Conservation (phyloP, 176 grass and related monocot genomes). For the Carex kokanica region DNA sequence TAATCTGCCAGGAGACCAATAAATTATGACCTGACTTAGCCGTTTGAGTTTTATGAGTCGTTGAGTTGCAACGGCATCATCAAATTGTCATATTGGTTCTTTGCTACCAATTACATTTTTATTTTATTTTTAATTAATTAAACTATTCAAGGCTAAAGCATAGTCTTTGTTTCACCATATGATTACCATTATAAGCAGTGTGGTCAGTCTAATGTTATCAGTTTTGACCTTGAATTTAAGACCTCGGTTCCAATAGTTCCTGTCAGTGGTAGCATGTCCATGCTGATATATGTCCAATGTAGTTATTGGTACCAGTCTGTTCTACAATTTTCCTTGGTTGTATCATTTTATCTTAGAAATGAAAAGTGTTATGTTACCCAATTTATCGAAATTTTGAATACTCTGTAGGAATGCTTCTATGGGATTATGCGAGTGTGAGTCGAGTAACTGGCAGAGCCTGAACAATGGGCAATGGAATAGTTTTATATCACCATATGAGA, state of each 20-base stretch:
- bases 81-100: neutral
- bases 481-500: slow-evolving; percentile 60
- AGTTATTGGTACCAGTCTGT: neutral
- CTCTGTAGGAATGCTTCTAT: slow-evolving; percentile 62
- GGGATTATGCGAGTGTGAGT: slow-evolving; percentile 61
- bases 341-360: neutral
- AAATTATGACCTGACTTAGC: neutral
- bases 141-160: neutral
- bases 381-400: slow-evolving; percentile 1
- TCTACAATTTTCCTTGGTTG: neutral
- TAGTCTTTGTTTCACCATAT: neutral
- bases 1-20: neutral
- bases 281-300: neutral
- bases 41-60: neutral
- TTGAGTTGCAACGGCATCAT: neutral
- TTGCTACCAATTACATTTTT: neutral
- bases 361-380: neutral
- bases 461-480: slow-evolving; percentile 61
- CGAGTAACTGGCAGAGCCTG: slow-evolving; percentile 60
- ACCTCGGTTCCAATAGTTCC: neutral
- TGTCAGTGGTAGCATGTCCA: neutral
- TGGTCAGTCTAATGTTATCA: neutral
- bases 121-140: neutral
- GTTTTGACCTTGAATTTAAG: neutral
- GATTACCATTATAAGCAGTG: neutral